Base-by-base conservation (phyloP, 805 yeast species). In the Candida andamanensis region DNA sequence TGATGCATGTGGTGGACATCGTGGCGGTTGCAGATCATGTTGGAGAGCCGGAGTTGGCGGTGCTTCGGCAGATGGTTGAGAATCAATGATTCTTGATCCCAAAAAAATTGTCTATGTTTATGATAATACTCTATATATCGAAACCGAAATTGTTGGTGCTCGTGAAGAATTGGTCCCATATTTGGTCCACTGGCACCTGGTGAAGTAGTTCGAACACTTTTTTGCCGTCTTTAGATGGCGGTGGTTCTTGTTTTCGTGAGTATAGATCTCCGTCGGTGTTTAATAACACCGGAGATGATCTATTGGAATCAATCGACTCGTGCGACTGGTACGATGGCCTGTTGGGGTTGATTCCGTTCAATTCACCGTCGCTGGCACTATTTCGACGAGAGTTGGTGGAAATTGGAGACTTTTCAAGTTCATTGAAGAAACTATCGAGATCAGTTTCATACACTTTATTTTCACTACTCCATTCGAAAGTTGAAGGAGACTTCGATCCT, bases 101-200 rank as follows among this genome's bases (percentile, higher is more conserved):
- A 11, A 9, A 20, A 11, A 11, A 20, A 20, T 20, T 20, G 22
- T 9, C 10, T 11, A 11, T 20, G 9, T 11, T 20, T 9, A 20
- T 20, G 9, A 20, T 20, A 11, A 11, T 20, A 11, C 22, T 9
- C 11, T 9, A 20, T 23, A n/a, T 15, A 17, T 15, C 23, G 8
- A 17, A 17, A 15, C 25, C 14, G 21, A 15, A n/a, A 9, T 16
- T 12, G 11, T 17, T 17, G 14, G 26, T 23, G 21, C 24, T 35
- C 26, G 71, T 57, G 47, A 78, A 76, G 42, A 74, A 74, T 42
- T 76, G 82, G 32, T 77, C 85, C 83, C 85, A 79, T 20, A 80
- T 77, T 16, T 77, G 63, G 34, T 79, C 85, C 2, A 75, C 69
- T 4, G 82, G 78, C 28, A 78, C 72, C 48, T 74, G 80, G 45